Evolutionary conservation across 208 protist species (phyloP), one percentile per base, ranked within the genome.

Genomic region (Crithidia acanthocephali): DNA sequence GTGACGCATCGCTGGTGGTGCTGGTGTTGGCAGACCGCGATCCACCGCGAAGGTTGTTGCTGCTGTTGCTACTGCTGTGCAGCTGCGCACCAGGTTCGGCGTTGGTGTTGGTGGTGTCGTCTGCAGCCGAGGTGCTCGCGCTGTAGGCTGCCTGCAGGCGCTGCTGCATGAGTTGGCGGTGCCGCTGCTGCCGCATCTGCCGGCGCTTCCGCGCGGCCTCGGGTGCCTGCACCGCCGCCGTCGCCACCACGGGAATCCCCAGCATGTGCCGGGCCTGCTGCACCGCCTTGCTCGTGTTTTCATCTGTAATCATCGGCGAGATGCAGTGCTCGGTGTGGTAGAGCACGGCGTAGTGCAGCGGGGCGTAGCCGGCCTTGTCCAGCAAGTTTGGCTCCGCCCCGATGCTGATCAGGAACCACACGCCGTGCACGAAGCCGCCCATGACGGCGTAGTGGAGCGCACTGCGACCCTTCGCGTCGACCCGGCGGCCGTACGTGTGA

Each of bases 281-380:
- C 59, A 51, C 59, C 28, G 72, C 65, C 30, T 22, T 20, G 15
- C 65, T 78, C 25, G 47, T 11, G 51, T 48, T 68, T 50, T 72
- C 58, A 44, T 61, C 50, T 47, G 72, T 51, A 23, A 72, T 72
- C 28, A 20, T 55, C 6, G 66, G 51, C 3, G 58, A 68, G 23
- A 62, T 58, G 20, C 57, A 48, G 51, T 55, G 35, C 53, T 51
- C 32, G 7, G 72, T 78, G 72, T 64, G 52, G 59, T 75, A 45
- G 13, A 72, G 53, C 56, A 81, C 77, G 4, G 77, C 81, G 66
- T 80, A 68, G 69, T 86, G 81, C 51, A 83, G 77, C 27, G 81
- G 81, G 20, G 77, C 71, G 58, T 79, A 67, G 22, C 77, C 81
- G 16, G 70, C 75, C 56, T 62, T 75, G 60, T 80, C 77, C 10